These are phyloP conservation scores for Cymbomonas tetramitiformis DNA, from an alignment of 139 green algal genomes.

Conservation along the genomic window DNA sequence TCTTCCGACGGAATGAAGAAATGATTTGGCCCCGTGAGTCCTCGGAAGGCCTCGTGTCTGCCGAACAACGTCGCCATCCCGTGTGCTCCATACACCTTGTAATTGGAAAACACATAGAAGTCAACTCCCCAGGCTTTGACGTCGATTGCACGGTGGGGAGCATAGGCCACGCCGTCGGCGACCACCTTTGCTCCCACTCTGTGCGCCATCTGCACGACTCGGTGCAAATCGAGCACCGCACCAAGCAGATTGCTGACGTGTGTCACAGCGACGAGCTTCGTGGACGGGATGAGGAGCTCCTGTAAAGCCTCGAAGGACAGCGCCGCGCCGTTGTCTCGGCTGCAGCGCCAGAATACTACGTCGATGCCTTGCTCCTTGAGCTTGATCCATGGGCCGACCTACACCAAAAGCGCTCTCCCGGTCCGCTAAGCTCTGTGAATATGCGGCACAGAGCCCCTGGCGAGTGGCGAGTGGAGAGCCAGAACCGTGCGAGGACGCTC, in stretches of 20 bases:
- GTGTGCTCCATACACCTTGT: constrained; percentile 20
- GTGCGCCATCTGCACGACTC: not conserved
- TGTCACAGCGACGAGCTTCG: constrained; percentile 10
- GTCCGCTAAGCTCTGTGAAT: constrained; percentile 14
- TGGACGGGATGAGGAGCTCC: not conserved
- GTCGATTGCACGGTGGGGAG: constrained; percentile 12
- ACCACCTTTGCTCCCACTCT: too few species aligned
- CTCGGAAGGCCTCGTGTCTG: not conserved
- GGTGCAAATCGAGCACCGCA: constrained; percentile 1
- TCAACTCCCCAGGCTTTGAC: constrained; percentile 11
- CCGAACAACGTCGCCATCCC: constrained; percentile 15
- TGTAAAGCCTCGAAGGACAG: constrained; percentile 2
- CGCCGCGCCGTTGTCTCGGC: not conserved
- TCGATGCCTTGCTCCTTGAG: not conserved
- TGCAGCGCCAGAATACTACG: not conserved
- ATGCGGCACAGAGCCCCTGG: too few species aligned
- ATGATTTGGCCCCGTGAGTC: constrained; percentile 13
- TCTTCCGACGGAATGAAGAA: constrained; percentile 4
- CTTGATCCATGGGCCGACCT: constrained; percentile 11
- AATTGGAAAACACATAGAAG: constrained; percentile 16
- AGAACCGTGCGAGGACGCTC: not conserved
- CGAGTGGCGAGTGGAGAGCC: not conserved
- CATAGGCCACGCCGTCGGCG: constrained; percentile 20
- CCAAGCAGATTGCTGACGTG: constrained; percentile 20
- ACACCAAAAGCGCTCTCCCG: constrained; percentile 8